Base-by-base conservation (phyloP, 169 alveolate genomes). In the Sarcocystis neurona region DNA sequence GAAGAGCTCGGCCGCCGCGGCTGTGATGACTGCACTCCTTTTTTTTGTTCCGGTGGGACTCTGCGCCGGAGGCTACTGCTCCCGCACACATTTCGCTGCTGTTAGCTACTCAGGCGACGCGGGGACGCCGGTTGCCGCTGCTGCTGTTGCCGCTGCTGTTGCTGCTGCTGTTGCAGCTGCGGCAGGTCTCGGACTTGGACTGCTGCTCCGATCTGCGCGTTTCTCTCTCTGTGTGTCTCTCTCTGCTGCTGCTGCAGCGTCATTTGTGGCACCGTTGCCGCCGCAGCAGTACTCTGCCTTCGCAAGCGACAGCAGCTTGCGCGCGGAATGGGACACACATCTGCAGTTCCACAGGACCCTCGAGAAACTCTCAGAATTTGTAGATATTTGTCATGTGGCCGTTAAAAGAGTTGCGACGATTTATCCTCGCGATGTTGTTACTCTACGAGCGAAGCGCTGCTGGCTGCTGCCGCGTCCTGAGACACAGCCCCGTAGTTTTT, bases 371-470 rank as follows among this genome's bases (percentile, higher is more conserved):
- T 78, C 86, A 3, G 86, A 85, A 30, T 90, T 92, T 27, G 56
- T 70, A 1, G 95, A 93, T 48, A 88, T 93, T 27, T 89, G 91
- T 77, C 92, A 89, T n/a, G 93, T 93, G 3, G 92, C 92, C 12
- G 50, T 92, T 37, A 91, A 91, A 60, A 77, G 95, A 41, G 78
- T 93, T 44, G 95, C 94, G 5, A 85, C 95, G 79, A 70, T 93
- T 27, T 93, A 91, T 32, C 95, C 95, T 32, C 86, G 95, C 2
- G 95, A 93, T 56, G 70, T 88, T 27, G 93, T 91, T 20, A 93
- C 88, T 0, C 91, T 93, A 23, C 91, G 94, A 32, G 91, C 85
- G 66, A 70, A 77, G 32, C 91, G 93, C 66, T 84, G 91, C 63
- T 77, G 90, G 79, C 72, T 34, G 3, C 56, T 85, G 84, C 82